phyloP scores from a whole-genome alignment of 495 filamentous ascomycete genomes.

The Aspergillus homomorphus region DNA sequence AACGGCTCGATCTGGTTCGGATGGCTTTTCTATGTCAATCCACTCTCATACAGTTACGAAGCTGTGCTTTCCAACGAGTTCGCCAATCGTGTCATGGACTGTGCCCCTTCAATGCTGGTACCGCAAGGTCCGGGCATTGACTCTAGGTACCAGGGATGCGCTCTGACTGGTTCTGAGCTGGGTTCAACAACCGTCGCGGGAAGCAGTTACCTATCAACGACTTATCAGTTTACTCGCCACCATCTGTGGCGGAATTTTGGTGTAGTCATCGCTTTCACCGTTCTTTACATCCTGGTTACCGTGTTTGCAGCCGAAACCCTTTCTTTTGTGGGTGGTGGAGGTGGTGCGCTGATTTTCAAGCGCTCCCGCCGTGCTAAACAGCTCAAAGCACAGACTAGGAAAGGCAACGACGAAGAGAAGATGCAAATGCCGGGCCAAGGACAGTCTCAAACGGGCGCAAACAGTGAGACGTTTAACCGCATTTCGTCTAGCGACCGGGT shows the following conservation, averaged over 20 bases:
- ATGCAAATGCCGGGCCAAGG: slow-evolving; percentile 22
- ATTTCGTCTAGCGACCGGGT: slow-evolving; percentile 61
- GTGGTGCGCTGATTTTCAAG: slow-evolving; percentile 66
- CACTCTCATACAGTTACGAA: slow-evolving; percentile 72
- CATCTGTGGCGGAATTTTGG: slow-evolving; percentile 83
- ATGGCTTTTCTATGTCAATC: slow-evolving; percentile 76
- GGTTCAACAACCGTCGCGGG: slow-evolving; percentile 51
- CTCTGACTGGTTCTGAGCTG: slow-evolving; percentile 53
- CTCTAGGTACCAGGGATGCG: slow-evolving; percentile 58
- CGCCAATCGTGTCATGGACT: slow-evolving; percentile 54
- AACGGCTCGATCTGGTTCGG: slow-evolving; percentile 71
- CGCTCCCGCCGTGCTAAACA: slow-evolving; percentile 58
- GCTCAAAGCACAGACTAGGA: slow-evolving; percentile 39
- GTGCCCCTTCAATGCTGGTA: slow-evolving; percentile 53
- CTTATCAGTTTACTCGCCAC: slow-evolving; percentile 57
- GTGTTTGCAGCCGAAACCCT: slow-evolving; percentile 56
- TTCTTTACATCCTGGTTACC: slow-evolving; percentile 68
- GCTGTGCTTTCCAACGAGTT: slow-evolving; percentile 70
- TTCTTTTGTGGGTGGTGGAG: slow-evolving; percentile 50
- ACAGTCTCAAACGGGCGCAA: slow-evolving; percentile 38
- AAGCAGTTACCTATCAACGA: slow-evolving; percentile 52
- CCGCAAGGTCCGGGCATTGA: slow-evolving; percentile 52
- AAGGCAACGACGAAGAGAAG: slow-evolving; percentile 48
- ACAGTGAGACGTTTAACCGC: slow-evolving; percentile 47
- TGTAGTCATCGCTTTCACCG: slow-evolving; percentile 65